Evolutionary conservation across 176 grass and related monocot genomes (phyloP), one percentile per base, ranked within the genome.

Genomic region (Oryza brachyantha): DNA sequence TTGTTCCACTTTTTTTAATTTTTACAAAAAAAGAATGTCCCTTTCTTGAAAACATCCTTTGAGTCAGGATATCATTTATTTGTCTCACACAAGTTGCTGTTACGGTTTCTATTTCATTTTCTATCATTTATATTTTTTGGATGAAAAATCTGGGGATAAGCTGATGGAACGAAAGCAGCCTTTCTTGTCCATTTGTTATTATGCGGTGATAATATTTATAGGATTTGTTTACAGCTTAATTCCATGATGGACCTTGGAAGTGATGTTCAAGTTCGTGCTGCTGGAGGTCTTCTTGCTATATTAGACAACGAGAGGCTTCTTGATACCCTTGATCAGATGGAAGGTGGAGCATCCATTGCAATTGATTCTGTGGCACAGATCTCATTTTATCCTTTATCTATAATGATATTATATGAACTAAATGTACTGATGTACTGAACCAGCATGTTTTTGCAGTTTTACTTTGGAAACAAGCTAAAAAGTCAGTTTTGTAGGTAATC

Each of bases 181-280:
- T 82, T 35, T 58, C 28, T 70, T 67, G 59, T 12, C 66, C 28
- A 69, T 80, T 72, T 76, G 3, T 43, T 24, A 37, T 61, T 75
- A 29, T 11, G n/a, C 9, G 34, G 63, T 60, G 24, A 65, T 60
- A 72, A 42, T 5, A 39, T 7, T 50, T 85, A 75, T 40, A 25
- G 45, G 50, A 55, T 45, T 83, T 86, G 29, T 29, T 66, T 90
- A 80, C 85, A 97, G 95, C 95, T 97, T 84, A 97, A 97, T 90
- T 97, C 95, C 65, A 97, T 94, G 95, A 94, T 97, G 84, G 95
- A 97, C 90, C 91, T 97, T 71, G 89, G 87, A 88, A 97, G 92
- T 54, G 95, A 97, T 75, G 85, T 97, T 76, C 91, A 97, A 88
- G 94, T 97, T 86, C 91, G 94, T 70, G 91, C 91, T 68, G 94